Conservation (phyloP, 495 filamentous ascomycete species). For the Annulohypoxylon maeteangense region DNA sequence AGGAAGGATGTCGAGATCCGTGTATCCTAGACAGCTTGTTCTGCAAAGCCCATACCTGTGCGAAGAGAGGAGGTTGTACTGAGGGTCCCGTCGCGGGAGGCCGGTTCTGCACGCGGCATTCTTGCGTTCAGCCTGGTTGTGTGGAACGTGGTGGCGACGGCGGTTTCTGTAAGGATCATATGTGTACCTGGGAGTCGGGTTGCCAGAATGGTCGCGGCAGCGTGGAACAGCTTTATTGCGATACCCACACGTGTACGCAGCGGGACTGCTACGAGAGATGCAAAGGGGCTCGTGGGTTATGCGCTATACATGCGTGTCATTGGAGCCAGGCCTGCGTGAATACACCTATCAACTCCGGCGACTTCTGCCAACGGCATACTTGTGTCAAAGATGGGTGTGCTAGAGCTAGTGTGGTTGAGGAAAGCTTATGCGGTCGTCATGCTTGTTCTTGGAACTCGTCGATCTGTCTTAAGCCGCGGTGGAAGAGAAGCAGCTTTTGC, state of each 20-base stretch:
- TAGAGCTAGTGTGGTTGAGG: slow-evolving; percentile 30
- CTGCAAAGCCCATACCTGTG: slow-evolving; percentile 26
- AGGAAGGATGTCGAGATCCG: slow-evolving; percentile 15
- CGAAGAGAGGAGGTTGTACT: slow-evolving; percentile 20
- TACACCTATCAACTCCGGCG: slow-evolving; percentile 18
- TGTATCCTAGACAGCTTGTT: slow-evolving; percentile 29
- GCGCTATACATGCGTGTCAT: slow-evolving; percentile 30
- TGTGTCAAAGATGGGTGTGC: slow-evolving; percentile 27
- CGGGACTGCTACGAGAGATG: slow-evolving; percentile 22
- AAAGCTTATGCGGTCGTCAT: slow-evolving; percentile 31
- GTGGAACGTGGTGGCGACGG: slow-evolving; percentile 25
- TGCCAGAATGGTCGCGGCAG: slow-evolving; percentile 27
- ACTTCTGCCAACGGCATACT: slow-evolving; percentile 29
- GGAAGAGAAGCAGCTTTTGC: slow-evolving; percentile 41
- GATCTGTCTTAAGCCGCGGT: slow-evolving; percentile 34
- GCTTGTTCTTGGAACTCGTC: slow-evolving; percentile 36
- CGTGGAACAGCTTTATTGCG: slow-evolving; percentile 32
- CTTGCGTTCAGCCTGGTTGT: slow-evolving; percentile 22
- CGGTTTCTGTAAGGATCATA: slow-evolving; percentile 33
- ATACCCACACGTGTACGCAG: slow-evolving; percentile 29
- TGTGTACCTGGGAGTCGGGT: slow-evolving; percentile 31
- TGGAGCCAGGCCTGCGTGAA: slow-evolving; percentile 29
- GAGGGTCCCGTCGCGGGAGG: slow-evolving; percentile 26
- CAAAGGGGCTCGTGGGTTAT: slow-evolving; percentile 29
- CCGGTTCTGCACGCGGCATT: slow-evolving; percentile 19